Evolutionary conservation across 371 early-diverging fungal species (phyloP), one percentile per base, ranked within the genome.

Genomic region (Syncephalastrum sp.): DNA sequence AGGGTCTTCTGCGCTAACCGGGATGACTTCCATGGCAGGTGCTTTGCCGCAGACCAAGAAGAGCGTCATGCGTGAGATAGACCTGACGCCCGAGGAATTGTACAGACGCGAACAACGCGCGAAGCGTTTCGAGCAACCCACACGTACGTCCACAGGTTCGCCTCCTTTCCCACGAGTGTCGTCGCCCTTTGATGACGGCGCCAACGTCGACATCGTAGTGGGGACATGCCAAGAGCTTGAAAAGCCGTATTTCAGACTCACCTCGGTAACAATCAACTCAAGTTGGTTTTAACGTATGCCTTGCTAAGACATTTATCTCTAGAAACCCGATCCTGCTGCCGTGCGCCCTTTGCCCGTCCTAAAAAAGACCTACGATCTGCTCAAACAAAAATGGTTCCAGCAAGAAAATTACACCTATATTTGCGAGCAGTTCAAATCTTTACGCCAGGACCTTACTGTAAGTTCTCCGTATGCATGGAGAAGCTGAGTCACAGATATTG

Each of bases 391-490:
- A 60, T 94, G 94, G 94, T 67, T 73, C 15, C 64, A 80, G 46
- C 85, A 90, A 15, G 66, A 68, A 50, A 85, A 92, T 62, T 95
- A 96, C 62, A 74, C 87, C 4, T 95, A 91, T 64, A 87, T 93
- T 19, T 92, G 94, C 68, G 91, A 94, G 64, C 96, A 96, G 66
- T 84, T 94, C 66, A 95, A 95, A 70, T 86, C 90, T 53, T 49
- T 96, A 44, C 86, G 96, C 6, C 96, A 96, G 64, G 96, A 96
- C 67, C 67, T 96, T 61, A 91, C 91, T 15, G 95, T 81, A 75
- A 49, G 65, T 57, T 42, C 7, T 8, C 3, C 16, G 17, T 16
- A 16, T 19, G 54, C 2, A 6, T 16, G 12, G 38, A 10, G 10
- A 33, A 6, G 38, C 21, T 2, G 12, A 10, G 8, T 33, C 38